These are phyloP conservation scores for Glycine soja DNA, from an alignment of 306 rosid species.

Conservation along the genomic window DNA sequence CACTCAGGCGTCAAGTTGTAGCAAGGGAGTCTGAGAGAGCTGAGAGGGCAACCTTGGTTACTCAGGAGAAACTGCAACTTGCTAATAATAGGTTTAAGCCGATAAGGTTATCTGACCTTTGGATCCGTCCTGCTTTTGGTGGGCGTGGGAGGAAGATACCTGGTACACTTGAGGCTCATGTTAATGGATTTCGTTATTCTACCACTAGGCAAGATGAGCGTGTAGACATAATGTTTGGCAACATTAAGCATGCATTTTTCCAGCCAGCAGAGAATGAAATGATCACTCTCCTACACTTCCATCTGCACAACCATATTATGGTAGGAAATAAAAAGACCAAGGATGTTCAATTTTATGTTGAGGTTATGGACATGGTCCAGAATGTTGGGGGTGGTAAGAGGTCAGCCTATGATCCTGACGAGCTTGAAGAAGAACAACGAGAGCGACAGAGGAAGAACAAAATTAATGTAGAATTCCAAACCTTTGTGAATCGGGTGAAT, in stretches of 20 bases:
- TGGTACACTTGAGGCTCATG: constrained; percentile 89
- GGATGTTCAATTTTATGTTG: constrained; percentile 90
- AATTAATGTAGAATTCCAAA: constrained; percentile 85
- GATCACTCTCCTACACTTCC: constrained; percentile 94
- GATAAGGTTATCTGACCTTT: constrained; percentile 77
- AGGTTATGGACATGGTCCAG: constrained; percentile 96
- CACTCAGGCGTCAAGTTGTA: constrained; percentile 85
- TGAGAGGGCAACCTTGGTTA: constrained; percentile 94
- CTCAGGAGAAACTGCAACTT: constrained; percentile 92
- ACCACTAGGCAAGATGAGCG: constrained; percentile 92
- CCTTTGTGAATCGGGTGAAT: constrained; percentile 85
- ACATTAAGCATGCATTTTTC: constrained; percentile 90
- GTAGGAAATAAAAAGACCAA: constrained; percentile 95
- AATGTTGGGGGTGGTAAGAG: constrained; percentile 87
- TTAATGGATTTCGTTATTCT: constrained; percentile 88
- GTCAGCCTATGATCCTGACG: constrained; percentile 95
- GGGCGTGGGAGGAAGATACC: constrained; percentile 97
- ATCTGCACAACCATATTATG: constrained; percentile 95
- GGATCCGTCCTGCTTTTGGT: constrained; percentile 92
- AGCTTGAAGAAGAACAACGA: constrained; percentile 97
- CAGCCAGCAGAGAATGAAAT: constrained; percentile 99
- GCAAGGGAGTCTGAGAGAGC: constrained; percentile 98
- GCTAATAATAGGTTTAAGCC: constrained; percentile 94
- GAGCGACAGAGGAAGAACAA: constrained; percentile 93
- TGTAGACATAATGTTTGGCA: constrained; percentile 78